phyloP scores from a whole-genome alignment of 2,329 filamentous ascomycete species.

The Acephala macrosclerotiorum region DNA sequence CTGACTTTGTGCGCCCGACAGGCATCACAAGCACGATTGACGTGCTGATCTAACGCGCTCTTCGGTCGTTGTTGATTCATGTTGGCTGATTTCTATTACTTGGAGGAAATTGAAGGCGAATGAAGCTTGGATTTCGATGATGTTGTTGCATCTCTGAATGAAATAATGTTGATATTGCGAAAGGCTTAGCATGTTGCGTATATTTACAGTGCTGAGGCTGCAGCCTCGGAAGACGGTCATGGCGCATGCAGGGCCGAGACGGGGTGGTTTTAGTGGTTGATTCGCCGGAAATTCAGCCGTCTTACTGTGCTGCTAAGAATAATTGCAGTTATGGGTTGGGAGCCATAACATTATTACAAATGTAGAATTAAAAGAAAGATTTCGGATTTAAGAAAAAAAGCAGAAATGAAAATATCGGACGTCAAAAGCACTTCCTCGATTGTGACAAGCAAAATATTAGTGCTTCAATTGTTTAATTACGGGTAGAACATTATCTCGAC shows the following conservation, averaged over 20 bases:
- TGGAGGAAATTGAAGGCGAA: background rate
- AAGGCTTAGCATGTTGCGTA: background rate
- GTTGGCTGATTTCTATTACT: background rate
- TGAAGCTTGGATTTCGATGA: background rate
- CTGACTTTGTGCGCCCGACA: constrained; percentile 50
- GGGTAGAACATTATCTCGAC: too few relatives aligned
- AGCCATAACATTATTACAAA: background rate
- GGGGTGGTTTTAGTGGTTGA: background rate
- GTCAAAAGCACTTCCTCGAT: too few relatives aligned
- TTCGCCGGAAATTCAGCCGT: background rate
- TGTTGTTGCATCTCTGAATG: background rate
- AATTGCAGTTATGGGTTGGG: too few relatives aligned
- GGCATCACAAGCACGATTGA: constrained; percentile 47
- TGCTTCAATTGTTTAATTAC: too few relatives aligned
- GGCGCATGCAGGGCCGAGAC: background rate
- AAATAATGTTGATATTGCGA: background rate
- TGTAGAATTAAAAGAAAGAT: too few relatives aligned
- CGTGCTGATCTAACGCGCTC: constrained; percentile 19
- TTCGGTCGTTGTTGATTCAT: constrained; percentile 22
- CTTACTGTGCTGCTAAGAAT: background rate
- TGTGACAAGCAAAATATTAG: too few relatives aligned
- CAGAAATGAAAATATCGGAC: too few relatives aligned
- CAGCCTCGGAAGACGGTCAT: background rate
- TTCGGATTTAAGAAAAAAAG: too few relatives aligned
- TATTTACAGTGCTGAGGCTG: background rate